A percentile compares a stretch with the other conserved stretches of the same genome.
Evolutionary conservation across 1,284 basidiomycete species (phyloP).

Genomic region (Leccinum huronense): DNA sequence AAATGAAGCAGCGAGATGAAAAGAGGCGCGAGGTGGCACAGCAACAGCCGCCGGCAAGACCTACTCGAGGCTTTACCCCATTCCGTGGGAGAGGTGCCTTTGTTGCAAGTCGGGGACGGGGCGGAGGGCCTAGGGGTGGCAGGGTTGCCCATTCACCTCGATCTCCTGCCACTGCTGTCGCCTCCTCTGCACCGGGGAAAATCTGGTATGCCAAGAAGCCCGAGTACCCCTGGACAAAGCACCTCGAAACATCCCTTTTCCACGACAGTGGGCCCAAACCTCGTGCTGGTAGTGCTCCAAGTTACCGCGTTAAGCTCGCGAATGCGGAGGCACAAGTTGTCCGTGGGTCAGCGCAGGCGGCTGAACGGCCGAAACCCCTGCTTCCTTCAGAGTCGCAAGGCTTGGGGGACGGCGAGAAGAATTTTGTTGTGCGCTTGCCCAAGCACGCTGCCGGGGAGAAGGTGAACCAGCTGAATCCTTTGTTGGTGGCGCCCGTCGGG

Average conservation of each 20-base stretch:
- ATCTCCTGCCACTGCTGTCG: conserved; percentile 18
- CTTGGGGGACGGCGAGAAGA: conserved; percentile 45
- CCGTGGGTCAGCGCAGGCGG: conserved; percentile 23
- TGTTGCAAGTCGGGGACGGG: conserved; percentile 39
- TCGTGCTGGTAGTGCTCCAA: conserved; percentile 51
- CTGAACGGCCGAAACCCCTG: conserved; percentile 15
- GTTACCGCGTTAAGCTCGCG: conserved; percentile 61
- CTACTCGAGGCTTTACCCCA: conserved; percentile 31
- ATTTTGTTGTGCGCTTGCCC: conserved; percentile 57
- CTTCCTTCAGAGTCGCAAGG: conserved; percentile 23
- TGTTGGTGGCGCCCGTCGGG: conserved; percentile 34
- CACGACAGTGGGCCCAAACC: conserved; percentile 57
- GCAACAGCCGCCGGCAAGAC: conserved; percentile 31
- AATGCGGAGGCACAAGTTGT: conserved; percentile 38
- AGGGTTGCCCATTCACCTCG: conserved; percentile 37
- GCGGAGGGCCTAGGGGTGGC: conserved; percentile 45
- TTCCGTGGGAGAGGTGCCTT: conserved; percentile 44
- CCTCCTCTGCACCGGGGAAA: conserved; percentile 43
- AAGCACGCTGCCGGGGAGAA: conserved; percentile 37
- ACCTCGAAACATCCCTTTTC: conserved; percentile 69
- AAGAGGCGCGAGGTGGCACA: conserved; percentile 42
- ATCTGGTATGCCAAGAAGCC: conserved; percentile 73
- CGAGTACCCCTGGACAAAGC: conserved; percentile 76
- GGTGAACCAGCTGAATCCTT: conserved; percentile 25
- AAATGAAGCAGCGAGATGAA: conserved; percentile 74